Percentiles rank a stretch among this genome's conserved stretches.
Conservation (phyloP, 2,329 filamentous ascomycete genomes). For the Cercospora zeae-maydis region DNA sequence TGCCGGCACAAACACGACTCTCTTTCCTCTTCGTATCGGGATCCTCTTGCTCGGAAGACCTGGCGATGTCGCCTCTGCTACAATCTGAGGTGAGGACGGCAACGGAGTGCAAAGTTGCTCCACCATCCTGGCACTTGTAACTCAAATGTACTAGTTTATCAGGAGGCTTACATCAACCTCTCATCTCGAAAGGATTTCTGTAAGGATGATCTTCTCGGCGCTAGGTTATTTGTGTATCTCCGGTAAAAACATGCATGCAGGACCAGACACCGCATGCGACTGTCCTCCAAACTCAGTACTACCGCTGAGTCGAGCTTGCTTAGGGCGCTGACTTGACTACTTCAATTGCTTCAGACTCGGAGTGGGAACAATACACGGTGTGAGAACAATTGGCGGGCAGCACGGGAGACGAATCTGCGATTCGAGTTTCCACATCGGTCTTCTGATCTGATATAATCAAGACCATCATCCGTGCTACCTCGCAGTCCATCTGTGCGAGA, state of each 20-base stretch:
- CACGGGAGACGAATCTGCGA: background rate
- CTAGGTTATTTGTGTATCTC: background rate
- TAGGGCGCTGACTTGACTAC: background rate
- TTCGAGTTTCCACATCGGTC: background rate
- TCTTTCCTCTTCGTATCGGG: too few species aligned
- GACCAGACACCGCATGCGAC: background rate
- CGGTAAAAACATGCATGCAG: background rate
- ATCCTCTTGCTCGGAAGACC: background rate
- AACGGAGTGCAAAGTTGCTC: background rate
- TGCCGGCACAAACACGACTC: background rate
- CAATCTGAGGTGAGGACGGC: background rate
- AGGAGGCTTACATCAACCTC: background rate
- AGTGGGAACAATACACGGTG: background rate
- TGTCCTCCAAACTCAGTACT: background rate
- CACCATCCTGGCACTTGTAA: background rate
- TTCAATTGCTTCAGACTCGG: background rate
- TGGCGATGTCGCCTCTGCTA: background rate
- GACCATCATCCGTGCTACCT: background rate
- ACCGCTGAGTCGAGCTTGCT: background rate
- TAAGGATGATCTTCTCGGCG: background rate
- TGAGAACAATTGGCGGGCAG: background rate
- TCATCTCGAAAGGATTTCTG: background rate
- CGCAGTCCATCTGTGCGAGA: background rate
- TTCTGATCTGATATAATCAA: background rate
- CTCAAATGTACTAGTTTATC: background rate